Evolutionary conservation across 805 yeast genomes (phyloP), one percentile per base, ranked within the genome.

Genomic region (Wickerhamiella musiphila): DNA sequence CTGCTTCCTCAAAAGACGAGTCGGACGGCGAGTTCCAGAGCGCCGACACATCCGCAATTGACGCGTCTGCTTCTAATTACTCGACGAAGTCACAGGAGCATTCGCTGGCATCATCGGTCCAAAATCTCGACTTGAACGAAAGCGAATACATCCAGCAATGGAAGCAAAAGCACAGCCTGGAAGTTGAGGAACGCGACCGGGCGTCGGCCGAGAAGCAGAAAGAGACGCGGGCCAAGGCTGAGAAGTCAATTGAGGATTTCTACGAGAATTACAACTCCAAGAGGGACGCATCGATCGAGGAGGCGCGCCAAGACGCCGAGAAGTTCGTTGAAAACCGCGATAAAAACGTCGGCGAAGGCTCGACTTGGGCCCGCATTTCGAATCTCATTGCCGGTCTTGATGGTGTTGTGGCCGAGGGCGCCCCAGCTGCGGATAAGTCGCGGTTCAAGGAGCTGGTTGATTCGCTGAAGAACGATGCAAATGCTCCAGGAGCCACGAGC

Each of bases 241-340:
- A 70, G 48, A 71, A 73, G 51, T 73, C 82, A 33, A 70, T 83
- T 48, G 94, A 86, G 52, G 93, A 78, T 41, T 86, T 86, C 54
- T 86, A 86, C 55, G 93, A 81, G 46, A 75, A 74, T 49, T 86
- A 86, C 63, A 83, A 81, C 58, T 62, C 65, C 49, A 84, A 84
- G 60, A 77, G 73, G 54, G 86, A 81, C 33, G 66, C 66, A 42
- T 68, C 72, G 32, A 58, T 73, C 35, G 73, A 68, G 38, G 65
- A 66, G 36, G 74, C 78, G 9, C 62, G 64, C 50, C 60, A 61
- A 32, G 90, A 77, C 44, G 79, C 81, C 44, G 72, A 68, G 42
- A 70, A 68, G 38, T 83, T 76, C 51, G 52, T 78, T 39, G 69
- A 65, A 35, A 71, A 76, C 47, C 73, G 90, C 51, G 94, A 83